phyloP scores from a whole-genome alignment of 805 yeast genomes.

The Candida xiaguanensis region DNA sequence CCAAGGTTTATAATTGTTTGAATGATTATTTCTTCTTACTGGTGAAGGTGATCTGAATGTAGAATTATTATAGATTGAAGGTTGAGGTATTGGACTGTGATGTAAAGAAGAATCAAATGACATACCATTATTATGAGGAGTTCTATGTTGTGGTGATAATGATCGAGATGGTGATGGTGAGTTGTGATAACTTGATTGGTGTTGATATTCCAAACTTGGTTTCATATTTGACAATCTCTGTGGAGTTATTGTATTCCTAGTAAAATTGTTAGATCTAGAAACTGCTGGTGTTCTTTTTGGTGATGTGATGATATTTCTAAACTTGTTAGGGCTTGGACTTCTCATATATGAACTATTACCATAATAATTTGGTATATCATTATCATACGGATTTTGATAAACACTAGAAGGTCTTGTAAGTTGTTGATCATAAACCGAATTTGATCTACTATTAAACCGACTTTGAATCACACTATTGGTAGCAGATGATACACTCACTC shows the following conservation, averaged over 20 bases:
- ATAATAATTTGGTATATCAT: slow-evolving; percentile 9
- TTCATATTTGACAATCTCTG: slow-evolving; percentile 1
- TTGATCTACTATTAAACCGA: slow-evolving; percentile 2
- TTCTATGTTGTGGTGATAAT: slow-evolving; percentile 3
- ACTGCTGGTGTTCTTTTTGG: slow-evolving; percentile 2
- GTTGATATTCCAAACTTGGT: slow-evolving; percentile 1
- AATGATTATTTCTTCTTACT: slow-evolving; percentile 1
- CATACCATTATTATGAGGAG: neutral
- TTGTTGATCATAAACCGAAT: slow-evolving; percentile 1
- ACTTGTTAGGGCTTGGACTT: slow-evolving; percentile 5
- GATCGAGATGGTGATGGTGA: slow-evolving; percentile 6
- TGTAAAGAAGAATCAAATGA: neutral
- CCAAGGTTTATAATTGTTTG: slow-evolving; percentile 1
- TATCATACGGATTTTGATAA: slow-evolving; percentile 5
- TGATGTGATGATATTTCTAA: neutral
- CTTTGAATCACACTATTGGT: neutral
- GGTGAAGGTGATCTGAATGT: slow-evolving; percentile 11
- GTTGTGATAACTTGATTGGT: neutral
- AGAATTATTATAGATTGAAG: neutral
- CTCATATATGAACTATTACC: slow-evolving; percentile 3
- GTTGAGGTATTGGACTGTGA: slow-evolving; percentile 7
- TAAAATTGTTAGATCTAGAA: slow-evolving; percentile 2
- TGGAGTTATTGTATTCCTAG: neutral
- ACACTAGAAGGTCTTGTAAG: slow-evolving; percentile 1
- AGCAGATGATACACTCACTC: neutral